Base-by-base conservation (phyloP, 805 yeast species). In the Starmerella kuoi region DNA sequence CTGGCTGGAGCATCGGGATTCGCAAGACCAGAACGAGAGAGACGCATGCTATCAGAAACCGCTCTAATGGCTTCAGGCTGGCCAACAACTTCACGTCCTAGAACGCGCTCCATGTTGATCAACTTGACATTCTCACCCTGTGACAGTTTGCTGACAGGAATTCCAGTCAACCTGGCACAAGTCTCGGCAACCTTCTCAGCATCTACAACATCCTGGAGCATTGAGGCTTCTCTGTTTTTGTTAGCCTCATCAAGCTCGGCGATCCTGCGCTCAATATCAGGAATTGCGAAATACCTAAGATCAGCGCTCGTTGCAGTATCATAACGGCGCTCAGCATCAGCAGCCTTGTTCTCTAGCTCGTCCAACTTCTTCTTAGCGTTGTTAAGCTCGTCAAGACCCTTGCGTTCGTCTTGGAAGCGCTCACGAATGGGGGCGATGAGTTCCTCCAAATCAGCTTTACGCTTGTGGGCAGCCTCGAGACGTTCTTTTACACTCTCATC, bases 1-100 rank as follows among this genome's bases (percentile, higher is more conserved):
- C 95, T 83, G 0, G 97, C 85, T 5, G 98, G 98, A 52, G 93
- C 95, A 62, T 86, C 74, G 41, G 98, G 98, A 61, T 91, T 91
- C 20, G 95, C 82, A 50, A 91, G 71, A 18, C 98, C 98, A 9
- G 97, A 87, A 61, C 98, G 76, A 15, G 84, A 76, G 55, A 91
- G 71, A 63, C 98, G 76, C 42, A 91, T 83, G 4, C 97, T 94
- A 61, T 91, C 88, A 8, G 97, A 75, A 32, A 91, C 98, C 1
- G 96, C 95, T 61, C 80, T 85, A 46, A 91, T 94, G 1, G 98
- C 98, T 48, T 84, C 95, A 47, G 79, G 69, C 66, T 91, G 98
- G 31, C 98, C 98, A 51, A 91, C 95, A 52, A 91, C 98, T 45
- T 74, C 77, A 12, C 74, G 64, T 18, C 94, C 69, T 46, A 91